A percentile compares a stretch with the other conserved stretches of the same genome.
Evolutionary conservation across 352 stramenopile genomes (phyloP).

Genomic region (Pythium aphanidermatum): DNA sequence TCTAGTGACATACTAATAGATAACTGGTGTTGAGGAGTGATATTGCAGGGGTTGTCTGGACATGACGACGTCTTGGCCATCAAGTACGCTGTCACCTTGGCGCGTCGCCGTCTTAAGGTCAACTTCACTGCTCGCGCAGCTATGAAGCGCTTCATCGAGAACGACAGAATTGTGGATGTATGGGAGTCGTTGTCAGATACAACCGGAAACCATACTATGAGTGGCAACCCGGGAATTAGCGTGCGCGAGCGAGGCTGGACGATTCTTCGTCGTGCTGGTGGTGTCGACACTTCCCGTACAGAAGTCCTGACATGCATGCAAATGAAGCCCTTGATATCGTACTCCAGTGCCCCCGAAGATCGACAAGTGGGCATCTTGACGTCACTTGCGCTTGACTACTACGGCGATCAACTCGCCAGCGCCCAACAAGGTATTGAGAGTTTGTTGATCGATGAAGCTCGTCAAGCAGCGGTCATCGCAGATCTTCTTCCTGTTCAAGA

Average conservation of each 20-base stretch:
- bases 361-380: conserved; percentile 23
- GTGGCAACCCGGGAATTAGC: neutral
- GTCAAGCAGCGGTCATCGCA: neutral
- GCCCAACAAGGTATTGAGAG: conserved; percentile 27
- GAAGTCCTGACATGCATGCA: conserved; percentile 23
- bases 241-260: conserved; percentile 16
- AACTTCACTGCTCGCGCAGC: conserved; percentile 20
- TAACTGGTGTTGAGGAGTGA: neutral
- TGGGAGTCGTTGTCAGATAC: conserved; percentile 22
- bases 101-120: conserved; percentile 16
- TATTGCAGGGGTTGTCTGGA: conserved; percentile 9
- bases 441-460: conserved; percentile 22
- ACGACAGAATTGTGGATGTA: conserved; percentile 21
- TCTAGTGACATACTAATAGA: neutral
- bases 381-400: conserved; percentile 27
- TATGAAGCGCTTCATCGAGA: conserved; percentile 24
- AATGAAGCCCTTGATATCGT: conserved; percentile 22
- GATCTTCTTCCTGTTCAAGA: neutral
- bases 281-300: conserved; percentile 2
- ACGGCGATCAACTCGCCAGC: conserved; percentile 24
- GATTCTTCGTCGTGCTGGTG: neutral
- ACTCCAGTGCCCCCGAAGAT: conserved; percentile 4
- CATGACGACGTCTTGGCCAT: conserved; percentile 18
- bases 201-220: neutral
- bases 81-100: conserved; percentile 25